phyloP scores from a whole-genome alignment of 2,329 filamentous ascomycete genomes.

The Cadophora sp. region DNA sequence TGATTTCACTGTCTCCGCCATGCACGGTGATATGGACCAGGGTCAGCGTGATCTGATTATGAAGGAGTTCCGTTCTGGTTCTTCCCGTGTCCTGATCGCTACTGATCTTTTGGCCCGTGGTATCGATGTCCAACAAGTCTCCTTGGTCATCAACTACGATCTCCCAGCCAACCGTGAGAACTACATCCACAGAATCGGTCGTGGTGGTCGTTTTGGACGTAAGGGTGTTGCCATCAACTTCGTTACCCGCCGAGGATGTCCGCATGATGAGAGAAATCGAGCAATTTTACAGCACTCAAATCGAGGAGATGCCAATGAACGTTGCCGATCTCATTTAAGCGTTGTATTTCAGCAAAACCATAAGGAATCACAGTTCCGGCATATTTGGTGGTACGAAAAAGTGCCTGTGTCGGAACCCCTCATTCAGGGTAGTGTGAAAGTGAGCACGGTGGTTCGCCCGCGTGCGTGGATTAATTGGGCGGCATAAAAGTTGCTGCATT shows the following conservation, averaged over 20 bases:
- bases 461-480: conserved; percentile 42
- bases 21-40: conserved; percentile 99
- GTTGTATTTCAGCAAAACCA: conserved; percentile 30
- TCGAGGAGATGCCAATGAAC: conserved; percentile 99
- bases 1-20: conserved; percentile 99
- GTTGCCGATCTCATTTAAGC: conserved; percentile 76
- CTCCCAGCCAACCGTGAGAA: conserved; percentile 98
- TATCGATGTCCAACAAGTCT: conserved; percentile 99
- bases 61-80: conserved; percentile 99
- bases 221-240: conserved; percentile 99
- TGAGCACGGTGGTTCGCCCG: conserved; percentile 47
- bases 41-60: conserved; percentile 98
- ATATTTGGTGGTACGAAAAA: conserved; percentile 33
- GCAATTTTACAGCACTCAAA: conserved; percentile 99
- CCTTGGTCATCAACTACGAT: conserved; percentile 99
- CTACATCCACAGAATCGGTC: conserved; percentile 99
- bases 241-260: conserved; percentile 97
- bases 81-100: conserved; percentile 97
- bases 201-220: conserved; percentile 98
- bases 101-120: conserved; percentile 98
- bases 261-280: conserved; percentile 99
- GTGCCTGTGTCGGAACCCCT: conserved; percentile 36
- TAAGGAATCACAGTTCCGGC: conserved; percentile 44
- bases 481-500: conserved; percentile 45
- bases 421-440: conserved; percentile 42